Base-by-base conservation (phyloP, 1,139 yeast genomes). In the Geotrichum citri-aurantii region DNA sequence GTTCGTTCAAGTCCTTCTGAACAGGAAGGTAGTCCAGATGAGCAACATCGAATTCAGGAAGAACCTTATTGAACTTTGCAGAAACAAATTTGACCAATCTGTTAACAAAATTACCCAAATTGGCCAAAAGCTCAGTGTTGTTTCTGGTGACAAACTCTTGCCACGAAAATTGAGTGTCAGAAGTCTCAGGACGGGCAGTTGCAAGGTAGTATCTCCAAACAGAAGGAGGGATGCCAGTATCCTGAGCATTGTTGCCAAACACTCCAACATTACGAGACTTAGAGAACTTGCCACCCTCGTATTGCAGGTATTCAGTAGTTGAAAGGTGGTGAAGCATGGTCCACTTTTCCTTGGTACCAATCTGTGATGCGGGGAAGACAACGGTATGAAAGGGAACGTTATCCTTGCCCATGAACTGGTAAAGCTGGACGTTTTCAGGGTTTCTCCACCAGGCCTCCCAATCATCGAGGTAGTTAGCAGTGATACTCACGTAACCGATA, bases 401-500 rank as follows among this genome's bases (percentile, higher is more conserved):
- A 74, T 93, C 99, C 76, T 93, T 93, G 77, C 99, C 99, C 99
- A 93, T 93, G 74, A 93, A 93, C 78, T 93, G 99, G 73, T 88
- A 91, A 65, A 95, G 78, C 66, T 88, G 78, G 64, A 93, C 97
- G 57, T 84, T 75, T 59, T 91, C 91, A 23, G 96, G 95, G 70
- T 88, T 80, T 75, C 84, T 86, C 99, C 99, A 93, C 95, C 96
- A 88, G 69, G 81, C 71, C 81, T 90, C 83, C 82, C 92, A 88
- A 26, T 82, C 82, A 61, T 88, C 81, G 63, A 91, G 86, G 75
- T 92, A 95, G 73, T 87, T 88, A 37, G 98, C 97, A 48, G 99
- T 95, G 69, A 93, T 93, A 57, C 97, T 90, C 63, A 92, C 85
- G 72, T 93, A 93, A 50, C 99, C 99, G 66, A 93, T 92, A 53